Evolutionary conservation across 257 asterid species (phyloP), one percentile per base, ranked within the genome.

Genomic region (Nicotiana paniculata): DNA sequence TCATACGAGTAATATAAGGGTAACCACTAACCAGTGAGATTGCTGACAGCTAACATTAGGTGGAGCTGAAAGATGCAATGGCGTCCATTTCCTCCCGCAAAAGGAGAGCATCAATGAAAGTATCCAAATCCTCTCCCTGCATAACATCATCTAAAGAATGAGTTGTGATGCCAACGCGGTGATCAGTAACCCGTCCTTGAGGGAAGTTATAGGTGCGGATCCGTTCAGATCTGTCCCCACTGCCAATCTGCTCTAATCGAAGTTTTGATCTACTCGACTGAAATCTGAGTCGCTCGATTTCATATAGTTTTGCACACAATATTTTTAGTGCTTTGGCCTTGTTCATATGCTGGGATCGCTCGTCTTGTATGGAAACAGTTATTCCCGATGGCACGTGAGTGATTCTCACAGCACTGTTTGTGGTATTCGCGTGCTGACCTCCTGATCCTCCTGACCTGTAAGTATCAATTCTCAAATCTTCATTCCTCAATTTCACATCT

Each of bases 211-310:
- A 96, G 1, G 99, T 96, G 21, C 99, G 98, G 51, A 96, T 94
- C 77, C 98, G 97, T 80, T 94, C 99, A 39, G 99, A 96, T 87
- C 99, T 92, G 90, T 96, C 99, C 81, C 98, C 99, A 63, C 97
- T 96, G 33, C 99, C 99, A 13, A 96, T 91, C 99, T 93, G 98
- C 77, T 89, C 93, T 26, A 93, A 86, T 85, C 98, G 91, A 84
- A 93, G 97, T 85, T 83, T 93, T 39, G 99, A 96, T 82, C 95
- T 95, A 80, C 86, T 86, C 59, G 92, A 92, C 80, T 87, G 91
- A 81, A 81, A 85, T 84, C 89, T 89, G 85, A 70, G 88, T 88
- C 98, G 89, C 89, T 94, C 97, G 82, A 91, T 79, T 90, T 96
- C 97, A 82, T 91, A 96, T 58, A 96, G 85, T 90, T 87, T 96